Base-by-base conservation (phyloP, 768 basidiomycete genomes). In the Termitomyces titanicus region DNA sequence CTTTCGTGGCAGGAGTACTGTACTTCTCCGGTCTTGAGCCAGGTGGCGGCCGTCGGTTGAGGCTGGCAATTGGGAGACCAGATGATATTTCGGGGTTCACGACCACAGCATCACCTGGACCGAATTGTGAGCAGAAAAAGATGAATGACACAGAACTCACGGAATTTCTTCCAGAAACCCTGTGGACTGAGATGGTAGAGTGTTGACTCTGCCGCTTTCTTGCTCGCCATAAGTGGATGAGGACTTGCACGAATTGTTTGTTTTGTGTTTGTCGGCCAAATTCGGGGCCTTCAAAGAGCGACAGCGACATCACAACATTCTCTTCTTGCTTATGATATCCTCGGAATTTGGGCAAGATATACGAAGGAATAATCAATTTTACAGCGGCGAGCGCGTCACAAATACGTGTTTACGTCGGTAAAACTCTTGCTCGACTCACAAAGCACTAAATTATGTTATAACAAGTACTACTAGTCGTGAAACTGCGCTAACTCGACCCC, bases 81-180 rank as follows among this genome's bases (percentile, higher is more conserved):
- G 81, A 86, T 11, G 93, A 94, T 68, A 97, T 95, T 68, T 91
- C 87, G 38, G 94, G 92, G 71, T 94, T 94, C 58, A 94, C 83
- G 56, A 82, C 90, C 24, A 86, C 79, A 7, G 80, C 86, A 67
- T 96, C 92, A 54, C 92, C 94, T 96, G 73, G 33, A 52, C 47
- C 40, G 11, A 54, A 38, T 45, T 20, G 20, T 43, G 42, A 49
- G 47, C 27, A 18, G 29, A 22, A 42, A n/a, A 18, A 51, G 18
- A 39, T 27, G 35, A 40, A 33, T 2, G 18, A 35, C 22, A 12
- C 31, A 40, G 43, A 24, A 37, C 58, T 78, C 63, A 94, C 94
- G 84, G 67, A 97, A 93, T 76, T 89, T 93, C 83, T 95, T 96
- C 94, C 94, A 96, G 70, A 96, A 95, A 9, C 94, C 94, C 71